phyloP scores from a whole-genome alignment of 306 rosid genomes.

The Lagenaria siceraria region DNA sequence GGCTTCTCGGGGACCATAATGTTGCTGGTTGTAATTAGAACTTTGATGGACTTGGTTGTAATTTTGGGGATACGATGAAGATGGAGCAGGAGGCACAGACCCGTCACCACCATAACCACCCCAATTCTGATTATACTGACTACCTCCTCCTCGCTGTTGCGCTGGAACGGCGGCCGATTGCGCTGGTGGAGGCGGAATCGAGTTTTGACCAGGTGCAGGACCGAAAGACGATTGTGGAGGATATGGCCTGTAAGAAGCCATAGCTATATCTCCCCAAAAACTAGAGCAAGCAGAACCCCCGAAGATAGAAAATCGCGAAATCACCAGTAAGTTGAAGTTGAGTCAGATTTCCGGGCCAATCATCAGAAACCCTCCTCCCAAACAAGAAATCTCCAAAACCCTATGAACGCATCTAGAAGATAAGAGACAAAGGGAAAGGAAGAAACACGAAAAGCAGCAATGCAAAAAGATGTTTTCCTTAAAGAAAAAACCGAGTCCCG shows the following conservation, averaged over 20 bases:
- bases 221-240: slow-evolving; percentile 66
- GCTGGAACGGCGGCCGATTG: slow-evolving; percentile 20
- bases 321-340: neutral
- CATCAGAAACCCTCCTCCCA: neutral
- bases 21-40: slow-evolving; percentile 38
- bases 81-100: slow-evolving; percentile 28
- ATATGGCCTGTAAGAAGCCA: slow-evolving; percentile 94
- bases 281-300: neutral
- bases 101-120: slow-evolving; percentile 20
- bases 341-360: neutral
- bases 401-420: neutral
- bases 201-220: slow-evolving; percentile 47
- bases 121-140: slow-evolving; percentile 63
- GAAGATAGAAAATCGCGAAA: neutral
- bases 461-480: neutral
- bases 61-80: slow-evolving; percentile 37
- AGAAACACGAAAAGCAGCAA: neutral
- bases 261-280: slow-evolving; percentile 14
- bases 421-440: neutral
- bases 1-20: slow-evolving; percentile 42
- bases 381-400: neutral
- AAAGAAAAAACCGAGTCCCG: neutral
- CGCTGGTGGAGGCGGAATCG: slow-evolving; percentile 27
- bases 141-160: slow-evolving; percentile 25
- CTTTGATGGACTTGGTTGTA: slow-evolving; percentile 41